A percentile compares a stretch with the other conserved stretches of the same genome.
Evolutionary conservation across 2,329 filamentous ascomycete species (phyloP).

Genomic region (Penicillium sp.): DNA sequence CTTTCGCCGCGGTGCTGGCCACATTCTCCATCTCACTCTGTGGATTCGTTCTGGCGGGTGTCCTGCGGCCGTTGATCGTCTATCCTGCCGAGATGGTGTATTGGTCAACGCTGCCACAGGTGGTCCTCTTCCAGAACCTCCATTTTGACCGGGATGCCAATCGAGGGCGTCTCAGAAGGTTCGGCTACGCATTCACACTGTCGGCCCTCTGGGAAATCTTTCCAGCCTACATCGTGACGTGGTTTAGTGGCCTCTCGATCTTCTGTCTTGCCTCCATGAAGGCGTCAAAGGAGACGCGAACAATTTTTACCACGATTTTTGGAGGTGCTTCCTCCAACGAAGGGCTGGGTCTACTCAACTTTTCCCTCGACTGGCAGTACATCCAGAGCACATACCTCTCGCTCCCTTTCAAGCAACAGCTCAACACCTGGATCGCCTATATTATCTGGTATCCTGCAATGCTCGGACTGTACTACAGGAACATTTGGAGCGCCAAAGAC

Average conservation of each 20-base stretch:
- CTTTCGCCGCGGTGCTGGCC: constrained; percentile 22
- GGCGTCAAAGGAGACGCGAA: constrained; percentile 7
- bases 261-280: constrained; percentile 15
- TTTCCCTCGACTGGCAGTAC: constrained; percentile 27
- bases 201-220: constrained; percentile 25
- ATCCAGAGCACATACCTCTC: constrained; percentile 14
- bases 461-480: constrained; percentile 26
- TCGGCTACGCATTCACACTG: constrained; percentile 30
- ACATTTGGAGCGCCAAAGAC: constrained; percentile 21
- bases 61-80: constrained; percentile 31
- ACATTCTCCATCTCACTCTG: constrained; percentile 21
- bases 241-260: constrained; percentile 25
- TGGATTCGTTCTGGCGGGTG: constrained; percentile 31
- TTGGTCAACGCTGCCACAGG: constrained; percentile 33
- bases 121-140: constrained; percentile 36
- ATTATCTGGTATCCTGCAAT: constrained; percentile 21
- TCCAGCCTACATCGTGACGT: constrained; percentile 27
- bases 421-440: constrained; percentile 23
- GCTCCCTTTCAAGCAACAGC: constrained; percentile 19
- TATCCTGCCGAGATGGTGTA: constrained; percentile 37
- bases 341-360: constrained; percentile 25
- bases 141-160: constrained; percentile 24
- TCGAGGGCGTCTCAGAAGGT: constrained; percentile 18
- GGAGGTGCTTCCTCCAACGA: constrained; percentile 27
- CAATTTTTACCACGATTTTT: constrained; percentile 14